These are phyloP conservation scores for Lepidium campestre DNA, from an alignment of 441 rosid genomes.

Conservation along the genomic window DNA sequence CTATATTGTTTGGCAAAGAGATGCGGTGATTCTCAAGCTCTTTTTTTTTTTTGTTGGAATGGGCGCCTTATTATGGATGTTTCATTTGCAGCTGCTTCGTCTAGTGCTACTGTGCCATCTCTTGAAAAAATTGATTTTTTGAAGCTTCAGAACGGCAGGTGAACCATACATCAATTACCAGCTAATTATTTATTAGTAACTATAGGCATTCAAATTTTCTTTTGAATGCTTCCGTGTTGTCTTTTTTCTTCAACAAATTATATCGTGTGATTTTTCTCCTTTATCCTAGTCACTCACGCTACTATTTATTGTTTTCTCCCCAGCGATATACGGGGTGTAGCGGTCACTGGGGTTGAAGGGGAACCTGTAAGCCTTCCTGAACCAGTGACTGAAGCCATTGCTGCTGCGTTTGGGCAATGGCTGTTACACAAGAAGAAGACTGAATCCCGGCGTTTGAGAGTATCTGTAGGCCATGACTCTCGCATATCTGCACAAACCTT, in stretches of 20 bases:
- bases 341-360: slow-evolving; percentile 89
- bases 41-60: not conserved
- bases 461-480: slow-evolving; percentile 94
- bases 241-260: not conserved
- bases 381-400: slow-evolving; percentile 85
- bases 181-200: not conserved
- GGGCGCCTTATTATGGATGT: slow-evolving; percentile 15
- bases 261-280: not conserved
- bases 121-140: slow-evolving; percentile 65
- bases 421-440: slow-evolving; percentile 60
- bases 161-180: slow-evolving; percentile 1
- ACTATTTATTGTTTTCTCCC: not conserved
- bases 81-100: slow-evolving; percentile 54
- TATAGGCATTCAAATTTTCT: not conserved
- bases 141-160: slow-evolving; percentile 99
- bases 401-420: slow-evolving; percentile 92
- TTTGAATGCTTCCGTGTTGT: not conserved
- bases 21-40: not conserved
- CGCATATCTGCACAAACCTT: slow-evolving; percentile 81
- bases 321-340: slow-evolving; percentile 96
- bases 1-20: not conserved
- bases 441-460: slow-evolving; percentile 40
- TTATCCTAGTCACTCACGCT: not conserved
- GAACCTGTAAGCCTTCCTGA: slow-evolving; percentile 82
- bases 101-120: slow-evolving; percentile 49